These are phyloP conservation scores for Diaporthe citriasiana DNA, from an alignment of 2,329 filamentous ascomycete genomes.

Conservation along the genomic window DNA sequence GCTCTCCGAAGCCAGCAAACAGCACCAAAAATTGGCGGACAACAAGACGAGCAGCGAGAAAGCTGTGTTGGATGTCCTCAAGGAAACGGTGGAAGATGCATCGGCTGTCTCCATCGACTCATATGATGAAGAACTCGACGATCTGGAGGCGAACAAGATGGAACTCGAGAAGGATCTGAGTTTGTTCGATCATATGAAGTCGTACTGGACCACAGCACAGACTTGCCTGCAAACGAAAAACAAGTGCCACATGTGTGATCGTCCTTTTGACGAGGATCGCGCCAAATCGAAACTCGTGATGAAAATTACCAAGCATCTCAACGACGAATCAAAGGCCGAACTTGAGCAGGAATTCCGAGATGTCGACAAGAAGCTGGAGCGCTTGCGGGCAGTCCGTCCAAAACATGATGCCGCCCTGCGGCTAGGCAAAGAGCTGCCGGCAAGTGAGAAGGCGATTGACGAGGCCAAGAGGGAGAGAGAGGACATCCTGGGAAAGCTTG, in stretches of 20 bases:
- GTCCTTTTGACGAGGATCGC: conserved; percentile 72
- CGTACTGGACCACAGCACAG: conserved; percentile 80
- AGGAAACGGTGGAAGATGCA: conserved; percentile 56
- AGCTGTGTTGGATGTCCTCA: conserved; percentile 65
- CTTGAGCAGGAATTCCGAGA: conserved; percentile 51
- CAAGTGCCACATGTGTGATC: conserved; percentile 82
- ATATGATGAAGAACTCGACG: conserved; percentile 65
- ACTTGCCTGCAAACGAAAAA: conserved; percentile 76
- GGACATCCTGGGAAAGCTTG: conserved; percentile 70
- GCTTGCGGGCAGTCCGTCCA: conserved; percentile 72
- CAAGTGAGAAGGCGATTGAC: conserved; percentile 72
- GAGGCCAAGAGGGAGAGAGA: conserved; percentile 70
- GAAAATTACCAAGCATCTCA: conserved; percentile 75
- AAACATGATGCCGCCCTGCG: conserved; percentile 82
- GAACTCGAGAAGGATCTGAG: conserved; percentile 77
- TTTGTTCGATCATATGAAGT: conserved; percentile 76
- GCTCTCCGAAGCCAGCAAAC: conserved; percentile 75
- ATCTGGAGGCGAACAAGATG: conserved; percentile 68
- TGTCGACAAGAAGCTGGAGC: conserved; percentile 61
- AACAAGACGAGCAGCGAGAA: conserved; percentile 74
- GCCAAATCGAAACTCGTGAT: conserved; percentile 73
- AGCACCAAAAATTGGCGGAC: conserved; percentile 72
- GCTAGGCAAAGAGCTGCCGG: conserved; percentile 79
- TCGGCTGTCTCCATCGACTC: conserved; percentile 63
- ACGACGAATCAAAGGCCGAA: conserved; percentile 73